Evolutionary conservation across 2,329 filamentous ascomycete species (phyloP).

Genomic region (Diaporthe vaccinii): DNA sequence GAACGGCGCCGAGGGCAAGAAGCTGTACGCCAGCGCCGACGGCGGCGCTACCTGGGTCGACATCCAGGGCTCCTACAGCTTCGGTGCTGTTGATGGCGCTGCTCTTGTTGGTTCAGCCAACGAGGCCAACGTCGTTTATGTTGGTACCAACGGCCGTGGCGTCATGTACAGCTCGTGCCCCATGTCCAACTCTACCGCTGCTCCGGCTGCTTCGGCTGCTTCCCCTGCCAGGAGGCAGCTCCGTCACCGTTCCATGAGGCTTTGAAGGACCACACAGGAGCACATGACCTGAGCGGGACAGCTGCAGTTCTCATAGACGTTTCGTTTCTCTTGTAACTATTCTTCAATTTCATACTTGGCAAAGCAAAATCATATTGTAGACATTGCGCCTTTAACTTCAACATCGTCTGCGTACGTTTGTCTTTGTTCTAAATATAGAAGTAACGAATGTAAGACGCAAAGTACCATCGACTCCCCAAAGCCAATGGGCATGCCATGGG

Average conservation of each 20-base stretch:
- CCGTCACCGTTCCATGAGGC: not conserved
- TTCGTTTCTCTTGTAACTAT: constrained; percentile 4
- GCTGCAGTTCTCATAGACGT: not conserved
- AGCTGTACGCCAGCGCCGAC: constrained; percentile 61
- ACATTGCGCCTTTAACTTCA: no score
- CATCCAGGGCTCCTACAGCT: constrained; percentile 60
- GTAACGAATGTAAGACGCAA: no score
- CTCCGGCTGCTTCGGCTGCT: not conserved
- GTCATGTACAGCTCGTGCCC: constrained; percentile 52
- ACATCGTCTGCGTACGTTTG: no score
- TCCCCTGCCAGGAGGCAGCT: not conserved
- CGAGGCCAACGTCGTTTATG: constrained; percentile 59
- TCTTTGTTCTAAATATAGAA: no score
- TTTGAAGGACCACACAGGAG: not conserved
- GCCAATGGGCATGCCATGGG: no score
- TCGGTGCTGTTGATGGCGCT: constrained; percentile 57
- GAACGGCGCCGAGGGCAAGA: constrained; percentile 55
- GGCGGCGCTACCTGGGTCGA: constrained; percentile 59
- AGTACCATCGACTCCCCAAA: no score
- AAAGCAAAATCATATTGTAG: not conserved
- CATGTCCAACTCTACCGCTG: not conserved
- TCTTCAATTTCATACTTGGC: not conserved
- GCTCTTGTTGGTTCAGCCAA: constrained; percentile 61
- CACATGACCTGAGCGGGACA: not conserved
- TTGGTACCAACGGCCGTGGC: constrained; percentile 64